Evolutionary conservation across 371 early-diverging fungal species (phyloP).

Genomic region (Batrachochytrium dendrobatidis): DNA sequence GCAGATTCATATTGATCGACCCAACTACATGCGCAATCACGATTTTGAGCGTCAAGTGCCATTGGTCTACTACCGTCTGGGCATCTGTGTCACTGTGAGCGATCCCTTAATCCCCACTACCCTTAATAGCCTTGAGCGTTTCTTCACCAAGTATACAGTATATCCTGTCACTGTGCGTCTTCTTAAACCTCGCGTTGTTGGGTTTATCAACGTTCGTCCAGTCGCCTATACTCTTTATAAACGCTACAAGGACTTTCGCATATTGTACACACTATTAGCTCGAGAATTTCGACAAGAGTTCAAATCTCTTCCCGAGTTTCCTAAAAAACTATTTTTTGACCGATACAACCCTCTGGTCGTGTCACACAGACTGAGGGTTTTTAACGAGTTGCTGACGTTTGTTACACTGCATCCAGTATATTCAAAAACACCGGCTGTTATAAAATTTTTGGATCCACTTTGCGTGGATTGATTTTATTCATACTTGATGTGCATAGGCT

Average conservation of each 20-base stretch:
- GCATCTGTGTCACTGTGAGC: background rate
- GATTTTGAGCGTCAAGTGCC: background rate
- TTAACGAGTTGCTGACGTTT: background rate
- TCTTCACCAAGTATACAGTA: background rate
- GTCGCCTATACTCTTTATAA: background rate
- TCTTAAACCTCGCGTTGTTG: background rate
- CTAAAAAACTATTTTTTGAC: background rate
- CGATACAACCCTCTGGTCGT: background rate
- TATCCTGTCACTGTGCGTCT: constrained; percentile 1
- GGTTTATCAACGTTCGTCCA: background rate
- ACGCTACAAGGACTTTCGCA: background rate
- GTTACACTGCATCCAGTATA: background rate
- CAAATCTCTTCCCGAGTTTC: background rate
- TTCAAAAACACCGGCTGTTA: background rate
- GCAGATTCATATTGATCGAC: too few relatives aligned
- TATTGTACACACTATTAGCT: background rate
- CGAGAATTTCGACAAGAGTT: background rate
- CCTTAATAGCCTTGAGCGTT: background rate
- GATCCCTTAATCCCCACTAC: background rate
- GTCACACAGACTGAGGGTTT: background rate
- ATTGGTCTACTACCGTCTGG: background rate
- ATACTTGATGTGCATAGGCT: too few relatives aligned
- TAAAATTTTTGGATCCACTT: too few relatives aligned
- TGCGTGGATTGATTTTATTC: too few relatives aligned
- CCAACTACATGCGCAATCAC: background rate